These are phyloP conservation scores for Breviolum minutum DNA, from an alignment of 73 alveolate species.

Conservation along the genomic window DNA sequence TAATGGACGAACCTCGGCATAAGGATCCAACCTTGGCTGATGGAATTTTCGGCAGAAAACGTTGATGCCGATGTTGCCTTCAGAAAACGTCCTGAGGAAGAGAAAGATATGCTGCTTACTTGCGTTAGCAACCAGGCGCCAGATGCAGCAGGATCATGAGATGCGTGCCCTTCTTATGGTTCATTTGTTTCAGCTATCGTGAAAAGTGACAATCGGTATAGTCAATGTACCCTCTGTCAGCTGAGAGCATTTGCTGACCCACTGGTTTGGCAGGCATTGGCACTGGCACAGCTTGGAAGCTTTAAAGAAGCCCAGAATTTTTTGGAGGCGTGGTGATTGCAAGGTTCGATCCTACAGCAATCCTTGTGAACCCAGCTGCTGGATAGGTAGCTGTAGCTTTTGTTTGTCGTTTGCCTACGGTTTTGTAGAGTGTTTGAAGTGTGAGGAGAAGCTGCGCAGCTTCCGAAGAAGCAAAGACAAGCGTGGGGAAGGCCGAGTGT, in stretches of 20 bases:
- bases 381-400: too few relatives aligned
- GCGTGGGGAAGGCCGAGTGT: constrained; percentile 69
- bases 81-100: not conserved
- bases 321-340: constrained; percentile 4
- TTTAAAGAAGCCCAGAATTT: constrained; percentile 26
- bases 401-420: too few relatives aligned
- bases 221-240: not conserved
- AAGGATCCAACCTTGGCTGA: not conserved
- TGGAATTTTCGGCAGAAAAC: not conserved
- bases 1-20: not conserved
- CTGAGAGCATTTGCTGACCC: not conserved
- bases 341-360: too few relatives aligned
- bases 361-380: too few relatives aligned
- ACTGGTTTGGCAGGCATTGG: constrained; percentile 6
- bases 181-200: not conserved
- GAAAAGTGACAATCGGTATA: not conserved
- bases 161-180: not conserved
- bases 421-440: not conserved
- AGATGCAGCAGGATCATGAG: not conserved
- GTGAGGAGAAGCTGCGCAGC: constrained; percentile 19
- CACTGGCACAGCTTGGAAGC: constrained; percentile 66
- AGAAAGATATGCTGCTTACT: not conserved
- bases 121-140: constrained; percentile 35
- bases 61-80: not conserved
- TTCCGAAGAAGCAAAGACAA: constrained; percentile 38